Evolutionary conservation across 2,329 filamentous ascomycete genomes (phyloP).

Genomic region (Aspergillus glaucus): DNA sequence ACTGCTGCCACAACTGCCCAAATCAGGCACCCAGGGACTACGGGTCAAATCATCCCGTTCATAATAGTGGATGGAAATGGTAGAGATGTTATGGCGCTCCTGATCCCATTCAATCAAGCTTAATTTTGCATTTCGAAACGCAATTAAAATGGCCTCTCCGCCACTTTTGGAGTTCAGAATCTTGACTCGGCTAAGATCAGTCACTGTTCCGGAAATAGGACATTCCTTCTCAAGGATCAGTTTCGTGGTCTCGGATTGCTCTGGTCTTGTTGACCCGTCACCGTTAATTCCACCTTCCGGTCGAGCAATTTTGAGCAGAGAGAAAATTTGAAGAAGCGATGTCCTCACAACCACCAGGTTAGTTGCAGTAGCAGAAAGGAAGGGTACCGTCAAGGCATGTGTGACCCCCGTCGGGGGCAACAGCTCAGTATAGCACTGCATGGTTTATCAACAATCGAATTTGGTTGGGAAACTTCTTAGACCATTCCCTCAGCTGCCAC

Average conservation of each 20-base stretch:
- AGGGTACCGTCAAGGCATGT: constrained; percentile 72
- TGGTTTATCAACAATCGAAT: constrained; percentile 32
- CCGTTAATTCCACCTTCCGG: constrained; percentile 37
- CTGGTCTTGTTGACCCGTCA: constrained; percentile 54
- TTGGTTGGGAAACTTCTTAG: not conserved
- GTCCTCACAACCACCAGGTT: constrained; percentile 91
- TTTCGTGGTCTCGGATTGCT: constrained; percentile 64
- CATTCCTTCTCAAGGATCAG: constrained; percentile 82
- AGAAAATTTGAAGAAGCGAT: constrained; percentile 87
- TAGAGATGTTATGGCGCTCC: constrained; percentile 69
- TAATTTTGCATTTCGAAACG: constrained; percentile 85
- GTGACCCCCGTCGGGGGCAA: constrained; percentile 90
- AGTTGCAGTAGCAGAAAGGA: constrained; percentile 66
- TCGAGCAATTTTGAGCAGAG: constrained; percentile 54
- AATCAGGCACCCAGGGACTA: constrained; percentile 71
- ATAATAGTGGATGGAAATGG: constrained; percentile 95
- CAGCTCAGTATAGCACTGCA: constrained; percentile 98
- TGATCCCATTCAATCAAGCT: constrained; percentile 93
- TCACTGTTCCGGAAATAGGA: constrained; percentile 74
- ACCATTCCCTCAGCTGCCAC: constrained; percentile 6
- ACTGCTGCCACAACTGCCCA: constrained; percentile 71
- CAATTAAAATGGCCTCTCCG: constrained; percentile 75
- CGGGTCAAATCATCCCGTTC: constrained; percentile 85
- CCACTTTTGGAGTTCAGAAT: constrained; percentile 66
- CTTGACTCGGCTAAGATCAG: constrained; percentile 72